phyloP scores from a whole-genome alignment of 202 grass and related monocot species.

The Bolboschoenoplectus hybrid region DNA sequence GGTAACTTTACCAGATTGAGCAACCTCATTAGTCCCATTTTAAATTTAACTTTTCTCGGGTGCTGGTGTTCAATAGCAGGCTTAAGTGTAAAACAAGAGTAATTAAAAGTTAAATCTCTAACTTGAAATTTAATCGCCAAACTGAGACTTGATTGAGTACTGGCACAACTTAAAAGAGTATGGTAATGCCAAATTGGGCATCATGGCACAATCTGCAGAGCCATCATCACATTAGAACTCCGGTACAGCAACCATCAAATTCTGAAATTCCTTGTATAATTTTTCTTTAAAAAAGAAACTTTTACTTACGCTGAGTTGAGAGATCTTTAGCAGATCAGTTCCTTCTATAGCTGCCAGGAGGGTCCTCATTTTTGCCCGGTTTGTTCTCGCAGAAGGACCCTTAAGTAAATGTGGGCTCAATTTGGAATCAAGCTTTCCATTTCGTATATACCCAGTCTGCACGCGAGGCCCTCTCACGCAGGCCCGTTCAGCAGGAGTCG shows the following conservation, averaged over 20 bases:
- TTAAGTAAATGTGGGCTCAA: slow-evolving; percentile 42
- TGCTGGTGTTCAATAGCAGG: background rate
- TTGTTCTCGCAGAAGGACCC: slow-evolving; percentile 87
- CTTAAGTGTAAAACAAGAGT: background rate
- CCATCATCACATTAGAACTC: background rate
- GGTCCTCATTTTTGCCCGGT: slow-evolving; percentile 79
- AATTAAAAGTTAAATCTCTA: background rate
- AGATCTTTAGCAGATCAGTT: slow-evolving; percentile 79
- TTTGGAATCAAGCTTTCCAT: slow-evolving; percentile 54
- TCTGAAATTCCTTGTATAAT: background rate
- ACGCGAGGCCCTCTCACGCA: slow-evolving; percentile 64
- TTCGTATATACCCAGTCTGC: slow-evolving; percentile 50
- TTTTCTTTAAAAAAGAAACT: background rate
- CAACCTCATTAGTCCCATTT: background rate
- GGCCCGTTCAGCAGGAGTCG: slow-evolving; percentile 66
- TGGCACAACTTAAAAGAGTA: background rate
- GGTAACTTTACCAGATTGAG: slow-evolving; percentile 5
- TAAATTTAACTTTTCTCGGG: slow-evolving; percentile 4
- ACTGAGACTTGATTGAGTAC: background rate
- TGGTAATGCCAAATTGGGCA: background rate
- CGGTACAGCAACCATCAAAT: slow-evolving; percentile 8
- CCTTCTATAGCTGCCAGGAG: slow-evolving; percentile 82
- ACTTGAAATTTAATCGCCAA: background rate
- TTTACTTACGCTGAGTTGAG: slow-evolving; percentile 70
- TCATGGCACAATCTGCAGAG: background rate